Conservation (phyloP, 192 early-diverging fungal genomes). For the Coemansia furcata region DNA sequence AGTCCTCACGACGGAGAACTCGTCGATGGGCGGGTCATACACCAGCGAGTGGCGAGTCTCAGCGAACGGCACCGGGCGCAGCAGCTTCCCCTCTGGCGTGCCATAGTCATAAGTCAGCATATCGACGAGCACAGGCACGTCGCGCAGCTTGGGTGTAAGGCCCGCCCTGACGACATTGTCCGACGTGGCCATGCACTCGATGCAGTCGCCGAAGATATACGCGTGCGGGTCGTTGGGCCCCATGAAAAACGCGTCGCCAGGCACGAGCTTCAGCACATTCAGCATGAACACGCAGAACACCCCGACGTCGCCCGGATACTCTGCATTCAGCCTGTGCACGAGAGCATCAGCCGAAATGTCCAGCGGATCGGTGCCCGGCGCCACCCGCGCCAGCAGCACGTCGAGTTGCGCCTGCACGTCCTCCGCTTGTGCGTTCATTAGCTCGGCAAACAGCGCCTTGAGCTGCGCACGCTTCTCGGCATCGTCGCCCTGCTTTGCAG, state of each 20-base stretch:
- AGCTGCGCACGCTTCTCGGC: slow-evolving; percentile 48
- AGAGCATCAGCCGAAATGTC: slow-evolving; percentile 59
- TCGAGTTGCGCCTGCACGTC: slow-evolving; percentile 57
- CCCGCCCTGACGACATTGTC: slow-evolving; percentile 98
- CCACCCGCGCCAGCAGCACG: slow-evolving; percentile 55
- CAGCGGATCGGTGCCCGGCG: not conserved
- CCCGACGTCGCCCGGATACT: slow-evolving; percentile 93
- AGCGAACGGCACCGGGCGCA: slow-evolving; percentile 61
- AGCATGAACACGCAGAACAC: slow-evolving; percentile 85
- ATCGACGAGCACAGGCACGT: slow-evolving; percentile 82
- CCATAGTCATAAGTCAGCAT: slow-evolving; percentile 93
- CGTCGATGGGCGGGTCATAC: slow-evolving; percentile 96
- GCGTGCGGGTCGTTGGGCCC: slow-evolving; percentile 98
- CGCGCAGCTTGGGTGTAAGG: slow-evolving; percentile 88
- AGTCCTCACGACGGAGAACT: slow-evolving; percentile 83
- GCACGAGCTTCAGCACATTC: slow-evolving; percentile 76
- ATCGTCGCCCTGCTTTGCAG: slow-evolving; percentile 39
- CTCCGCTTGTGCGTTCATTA: slow-evolving; percentile 57
- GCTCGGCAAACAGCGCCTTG: slow-evolving; percentile 55
- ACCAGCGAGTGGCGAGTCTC: slow-evolving; percentile 55
- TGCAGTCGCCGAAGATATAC: slow-evolving; percentile 92
- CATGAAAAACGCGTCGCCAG: slow-evolving; percentile 91
- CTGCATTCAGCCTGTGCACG: slow-evolving; percentile 66
- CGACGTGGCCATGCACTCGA: slow-evolving; percentile 98
- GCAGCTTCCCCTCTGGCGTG: slow-evolving; percentile 75